Conservation (phyloP, 2,329 filamentous ascomycete species). For the Leptodontidium sp. region DNA sequence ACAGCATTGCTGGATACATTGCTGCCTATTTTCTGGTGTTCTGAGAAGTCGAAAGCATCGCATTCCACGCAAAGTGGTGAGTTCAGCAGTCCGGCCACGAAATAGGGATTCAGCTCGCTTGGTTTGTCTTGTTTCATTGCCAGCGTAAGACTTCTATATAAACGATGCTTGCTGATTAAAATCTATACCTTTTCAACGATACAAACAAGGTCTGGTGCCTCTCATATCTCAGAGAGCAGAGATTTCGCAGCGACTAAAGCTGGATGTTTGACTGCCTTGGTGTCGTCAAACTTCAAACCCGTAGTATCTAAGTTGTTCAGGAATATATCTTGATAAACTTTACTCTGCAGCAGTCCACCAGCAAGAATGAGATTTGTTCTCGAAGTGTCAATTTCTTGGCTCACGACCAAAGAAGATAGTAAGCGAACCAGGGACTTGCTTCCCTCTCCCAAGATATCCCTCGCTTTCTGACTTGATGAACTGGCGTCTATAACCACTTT, state of each 20-base stretch:
- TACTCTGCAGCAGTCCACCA: constrained; percentile 8
- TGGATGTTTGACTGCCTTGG: background rate
- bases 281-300: background rate
- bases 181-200: background rate
- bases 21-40: too few species aligned
- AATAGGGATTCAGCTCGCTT: background rate
- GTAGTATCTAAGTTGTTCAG: background rate
- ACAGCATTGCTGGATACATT: too few species aligned
- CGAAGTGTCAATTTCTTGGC: background rate
- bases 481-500: background rate
- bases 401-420: background rate
- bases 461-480: background rate
- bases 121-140: too few species aligned
- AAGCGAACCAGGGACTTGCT: background rate
- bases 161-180: too few species aligned
- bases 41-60: too few species aligned
- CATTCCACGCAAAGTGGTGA: background rate
- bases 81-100: background rate
- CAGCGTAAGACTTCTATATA: background rate
- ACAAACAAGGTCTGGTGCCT: background rate
- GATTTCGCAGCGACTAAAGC: background rate
- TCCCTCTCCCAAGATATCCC: background rate
- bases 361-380: background rate
- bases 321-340: background rate
- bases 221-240: background rate